phyloP scores from a whole-genome alignment of 805 yeast species.

The Lachancea sp. region DNA sequence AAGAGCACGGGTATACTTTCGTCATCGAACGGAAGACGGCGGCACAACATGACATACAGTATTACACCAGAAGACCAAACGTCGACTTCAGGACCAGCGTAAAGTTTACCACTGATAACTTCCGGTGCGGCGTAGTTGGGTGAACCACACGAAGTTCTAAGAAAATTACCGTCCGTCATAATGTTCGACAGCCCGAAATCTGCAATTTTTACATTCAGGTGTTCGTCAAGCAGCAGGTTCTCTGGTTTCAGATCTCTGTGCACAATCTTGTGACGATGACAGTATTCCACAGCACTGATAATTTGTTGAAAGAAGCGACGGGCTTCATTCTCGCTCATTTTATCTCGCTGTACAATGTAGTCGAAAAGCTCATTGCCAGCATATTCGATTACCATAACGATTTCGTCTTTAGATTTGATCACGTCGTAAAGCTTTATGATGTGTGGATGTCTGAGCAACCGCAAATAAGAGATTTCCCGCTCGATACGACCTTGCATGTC shows the following conservation, averaged over 20 bases:
- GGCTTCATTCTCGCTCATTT: conserved; percentile 88
- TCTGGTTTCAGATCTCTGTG: conserved; percentile 97
- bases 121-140: conserved; percentile 98
- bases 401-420: conserved; percentile 89
- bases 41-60: conserved; percentile 90
- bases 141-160: conserved; percentile 92
- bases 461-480: conserved; percentile 83
- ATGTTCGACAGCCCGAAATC: conserved; percentile 92
- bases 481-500: conserved; percentile 98
- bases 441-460: conserved; percentile 90
- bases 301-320: conserved; percentile 93
- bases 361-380: conserved; percentile 97
- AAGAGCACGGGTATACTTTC: conserved; percentile 92
- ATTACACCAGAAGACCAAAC: conserved; percentile 98
- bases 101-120: conserved; percentile 87
- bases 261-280: conserved; percentile 93
- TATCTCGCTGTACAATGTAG: conserved; percentile 88
- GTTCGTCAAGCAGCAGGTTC: conserved; percentile 80
- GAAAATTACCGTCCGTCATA: conserved; percentile 95
- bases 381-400: conserved; percentile 93
- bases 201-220: conserved; percentile 88
- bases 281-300: conserved; percentile 92
- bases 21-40: conserved; percentile 92
- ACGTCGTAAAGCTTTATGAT: conserved; percentile 94
- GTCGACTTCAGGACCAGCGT: conserved; percentile 97